Evolutionary conservation across 2,329 filamentous ascomycete species (phyloP), one percentile per base, ranked within the genome.

Genomic region (Ceratocystis harringtonii): DNA sequence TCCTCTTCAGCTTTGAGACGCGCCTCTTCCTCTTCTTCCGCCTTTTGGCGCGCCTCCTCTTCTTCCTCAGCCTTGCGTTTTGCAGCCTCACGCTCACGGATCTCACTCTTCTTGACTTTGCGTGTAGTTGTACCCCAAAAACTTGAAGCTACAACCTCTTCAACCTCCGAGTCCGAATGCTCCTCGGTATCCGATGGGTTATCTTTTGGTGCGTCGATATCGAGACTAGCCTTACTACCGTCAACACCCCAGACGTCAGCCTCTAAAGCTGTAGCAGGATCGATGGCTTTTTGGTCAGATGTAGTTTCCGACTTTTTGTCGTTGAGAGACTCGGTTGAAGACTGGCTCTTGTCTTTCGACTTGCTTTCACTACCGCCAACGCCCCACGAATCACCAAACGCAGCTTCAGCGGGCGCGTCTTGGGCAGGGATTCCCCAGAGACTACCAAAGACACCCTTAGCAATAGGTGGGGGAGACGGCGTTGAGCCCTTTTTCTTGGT

Each of bases 51-150:
- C 8, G 60, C 66, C 36, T 58, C 66, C 55, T 65, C 62, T 22
- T 50, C 58, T 36, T 62, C 63, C 58, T 67, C 50, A 4, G 60
- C 44, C 36, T 67, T 67, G 28, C 44, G 52, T 22, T 62, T 62
- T 5, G 43, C 52, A 36, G 50, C 32, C 48, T 68, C 60, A 12
- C 63, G 65, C 44, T 52, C 36, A 5, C 63, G 61, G 10, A 69
- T 70, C 65, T 69, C 71, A 63, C 70, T 71, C 68, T 69, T 70
- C 70, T 75, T 76, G 58, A 74, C 71, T 64, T 73, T 73, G 19
- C 70, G 70, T 50, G 72, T 72, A 5, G 69, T 68, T 45, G 71
- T 66, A 22, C 69, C 70, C 69, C 70, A 72, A 57, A 50, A 63
- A 32, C 71, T 72, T 72, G 36, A 50, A 62, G 57, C 72, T 72